Evolutionary conservation across 495 filamentous ascomycete genomes (phyloP).

Genomic region (Trichoderma gamsii): DNA sequence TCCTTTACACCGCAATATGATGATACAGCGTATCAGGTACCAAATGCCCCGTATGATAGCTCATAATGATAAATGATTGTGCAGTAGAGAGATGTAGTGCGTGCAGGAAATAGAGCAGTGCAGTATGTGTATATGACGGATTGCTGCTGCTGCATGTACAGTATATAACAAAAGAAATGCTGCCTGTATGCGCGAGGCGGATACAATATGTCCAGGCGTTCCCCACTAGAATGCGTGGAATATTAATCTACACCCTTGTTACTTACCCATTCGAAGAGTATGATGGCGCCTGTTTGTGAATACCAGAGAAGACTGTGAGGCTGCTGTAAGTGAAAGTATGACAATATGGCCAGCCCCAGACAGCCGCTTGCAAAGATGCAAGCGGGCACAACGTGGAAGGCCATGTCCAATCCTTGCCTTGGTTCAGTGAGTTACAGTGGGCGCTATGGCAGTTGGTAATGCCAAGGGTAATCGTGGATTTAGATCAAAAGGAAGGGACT

Average conservation of each 20-base stretch:
- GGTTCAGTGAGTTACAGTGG: too few relatives aligned
- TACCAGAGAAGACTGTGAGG: not conserved
- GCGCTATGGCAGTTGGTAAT: too few relatives aligned
- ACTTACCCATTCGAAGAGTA: not conserved
- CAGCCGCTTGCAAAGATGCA: not conserved
- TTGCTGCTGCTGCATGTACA: too few relatives aligned
- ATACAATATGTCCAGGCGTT: too few relatives aligned
- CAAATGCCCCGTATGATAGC: not conserved
- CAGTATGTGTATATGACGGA: too few relatives aligned
- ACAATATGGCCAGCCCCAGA: not conserved
- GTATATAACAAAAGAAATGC: too few relatives aligned
- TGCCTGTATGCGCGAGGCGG: too few relatives aligned
- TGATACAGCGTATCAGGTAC: not conserved
- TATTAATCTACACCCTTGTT: not conserved
- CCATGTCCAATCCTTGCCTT: not conserved
- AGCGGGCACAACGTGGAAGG: not conserved
- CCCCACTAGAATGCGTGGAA: not conserved
- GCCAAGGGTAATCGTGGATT: too few relatives aligned
- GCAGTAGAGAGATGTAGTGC: too few relatives aligned
- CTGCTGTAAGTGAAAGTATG: not conserved
- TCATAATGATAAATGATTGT: too few relatives aligned
- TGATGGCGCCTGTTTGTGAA: not conserved
- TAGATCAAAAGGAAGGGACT: too few relatives aligned
- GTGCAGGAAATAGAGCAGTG: too few relatives aligned
- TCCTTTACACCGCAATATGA: not conserved